Base-by-base conservation (phyloP, 345 rosid species). In the Erucastrum elatum region DNA sequence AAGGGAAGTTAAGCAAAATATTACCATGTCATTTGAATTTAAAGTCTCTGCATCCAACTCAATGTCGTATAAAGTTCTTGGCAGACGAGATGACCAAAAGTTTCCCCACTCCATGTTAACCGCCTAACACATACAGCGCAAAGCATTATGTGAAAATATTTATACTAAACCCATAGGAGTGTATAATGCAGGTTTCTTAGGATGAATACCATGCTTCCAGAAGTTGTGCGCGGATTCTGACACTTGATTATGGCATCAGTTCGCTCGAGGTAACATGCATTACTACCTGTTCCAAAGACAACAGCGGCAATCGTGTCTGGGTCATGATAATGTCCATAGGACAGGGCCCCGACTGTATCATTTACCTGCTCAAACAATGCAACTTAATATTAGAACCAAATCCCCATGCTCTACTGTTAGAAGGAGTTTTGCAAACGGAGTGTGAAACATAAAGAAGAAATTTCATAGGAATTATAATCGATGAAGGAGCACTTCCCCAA, bases 71-170 rank as follows among this genome's bases (percentile, higher is more conserved):
- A 85, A 85, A 33, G 95, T 94, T 90, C 98, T 88, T 44, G 97
- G 98, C 84, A 94, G 83, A 82, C 91, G 97, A 69, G 46, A 39
- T 39, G 46, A 91, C 97, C 97, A 94, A 79, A 94, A 94, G 82
- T 88, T 91, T 72, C 98, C 97, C 98, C 98, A 94, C 78, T 94
- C 98, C 97, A 88, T 91, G 72, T 94, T 94, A 71, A 94, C 94
- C 78, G 86, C 98, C 98, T 94, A 41, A 60, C 77, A 72, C 64
- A 83, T 2, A 41, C 8, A 46, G 44, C 59, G 12, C 15, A n/a
- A n/a, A 10, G 6, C 21, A 34, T 70, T 15, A 29, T 8, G 29
- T 17, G 31, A 26, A 2, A 68, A 68, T 64, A 5, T 27, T 41
- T 44, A 25, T n/a, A 25, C 5, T 10, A 17, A 79, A 26, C 11